Evolutionary conservation across 2,329 filamentous ascomycete genomes (phyloP).

Genomic region (Incumbomyces delicatus): DNA sequence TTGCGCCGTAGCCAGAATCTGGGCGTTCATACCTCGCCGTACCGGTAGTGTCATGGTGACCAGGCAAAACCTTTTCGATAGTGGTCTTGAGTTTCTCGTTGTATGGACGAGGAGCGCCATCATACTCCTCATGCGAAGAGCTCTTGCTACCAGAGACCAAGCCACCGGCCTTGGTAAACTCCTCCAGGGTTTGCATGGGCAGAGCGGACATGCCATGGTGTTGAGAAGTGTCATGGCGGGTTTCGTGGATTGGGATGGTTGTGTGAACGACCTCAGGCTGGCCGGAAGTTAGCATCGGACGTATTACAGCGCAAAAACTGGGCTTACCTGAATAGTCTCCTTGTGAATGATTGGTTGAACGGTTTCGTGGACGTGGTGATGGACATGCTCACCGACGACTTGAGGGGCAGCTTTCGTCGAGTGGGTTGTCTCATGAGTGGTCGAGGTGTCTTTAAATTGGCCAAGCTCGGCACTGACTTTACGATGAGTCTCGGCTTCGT

Average conservation of each 20-base stretch:
- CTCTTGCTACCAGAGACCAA: slow-evolving; percentile 35
- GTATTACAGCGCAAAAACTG: slow-evolving; percentile 4
- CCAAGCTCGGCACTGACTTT: slow-evolving; percentile 45
- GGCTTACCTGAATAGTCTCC: slow-evolving; percentile 46
- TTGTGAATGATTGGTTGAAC: slow-evolving; percentile 64
- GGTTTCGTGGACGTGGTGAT: slow-evolving; percentile 58
- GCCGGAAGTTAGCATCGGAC: background rate
- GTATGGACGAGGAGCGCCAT: slow-evolving; percentile 35
- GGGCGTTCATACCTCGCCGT: background rate
- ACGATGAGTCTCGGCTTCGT: slow-evolving; percentile 38
- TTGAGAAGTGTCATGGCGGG: slow-evolving; percentile 56
- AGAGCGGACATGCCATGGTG: slow-evolving; percentile 57
- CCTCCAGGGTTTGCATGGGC: slow-evolving; percentile 53
- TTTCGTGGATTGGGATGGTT: slow-evolving; percentile 62
- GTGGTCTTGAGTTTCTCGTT: slow-evolving; percentile 16
- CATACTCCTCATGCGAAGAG: slow-evolving; percentile 39
- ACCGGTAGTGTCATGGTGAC: background rate
- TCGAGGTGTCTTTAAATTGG: slow-evolving; percentile 44
- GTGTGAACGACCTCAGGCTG: slow-evolving; percentile 51
- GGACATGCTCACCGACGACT: slow-evolving; percentile 52
- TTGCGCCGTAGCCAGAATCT: slow-evolving; percentile 1
- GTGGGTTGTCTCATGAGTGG: slow-evolving; percentile 39
- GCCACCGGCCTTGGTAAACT: slow-evolving; percentile 52
- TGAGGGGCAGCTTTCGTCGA: slow-evolving; percentile 40
- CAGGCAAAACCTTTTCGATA: slow-evolving; percentile 10